phyloP scores from a whole-genome alignment of 2,329 filamentous ascomycete species.

The Ceratocystis destructans region DNA sequence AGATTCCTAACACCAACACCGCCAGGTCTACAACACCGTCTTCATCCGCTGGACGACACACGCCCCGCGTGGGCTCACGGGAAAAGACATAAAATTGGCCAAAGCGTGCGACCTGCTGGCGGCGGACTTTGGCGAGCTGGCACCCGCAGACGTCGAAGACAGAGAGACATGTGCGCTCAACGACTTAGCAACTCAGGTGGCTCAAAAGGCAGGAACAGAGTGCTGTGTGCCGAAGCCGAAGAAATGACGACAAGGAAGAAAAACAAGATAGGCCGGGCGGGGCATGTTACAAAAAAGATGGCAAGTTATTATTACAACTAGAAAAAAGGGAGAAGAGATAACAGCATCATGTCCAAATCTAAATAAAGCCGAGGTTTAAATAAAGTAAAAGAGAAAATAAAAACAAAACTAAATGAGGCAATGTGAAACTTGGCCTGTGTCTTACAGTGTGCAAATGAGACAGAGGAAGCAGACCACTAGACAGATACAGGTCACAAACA shows the following conservation, averaged over 20 bases:
- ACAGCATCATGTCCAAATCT: slow-evolving; percentile 5
- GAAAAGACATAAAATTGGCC: slow-evolving; percentile 50
- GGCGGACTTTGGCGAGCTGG: slow-evolving; percentile 38
- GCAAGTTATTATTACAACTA: slow-evolving; percentile 18
- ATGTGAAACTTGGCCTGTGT: neutral
- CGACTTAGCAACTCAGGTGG: slow-evolving; percentile 35
- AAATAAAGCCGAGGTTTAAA: slow-evolving; percentile 9
- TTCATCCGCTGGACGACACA: slow-evolving; percentile 65
- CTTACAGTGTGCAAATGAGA: neutral
- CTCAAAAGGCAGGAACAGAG: slow-evolving; percentile 32
- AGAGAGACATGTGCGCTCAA: slow-evolving; percentile 26
- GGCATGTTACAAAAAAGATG: slow-evolving; percentile 3
- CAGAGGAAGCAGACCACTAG: neutral
- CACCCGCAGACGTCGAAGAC: slow-evolving; percentile 24
- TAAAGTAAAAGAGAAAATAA: slow-evolving; percentile 4
- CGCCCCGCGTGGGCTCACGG: slow-evolving; percentile 48
- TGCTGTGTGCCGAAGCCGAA: slow-evolving; percentile 39
- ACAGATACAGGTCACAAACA: neutral
- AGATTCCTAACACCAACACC: neutral
- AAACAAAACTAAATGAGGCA: slow-evolving; percentile 6
- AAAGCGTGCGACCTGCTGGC: slow-evolving; percentile 47
- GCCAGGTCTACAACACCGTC: slow-evolving; percentile 53
- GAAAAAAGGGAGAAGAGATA: slow-evolving; percentile 21
- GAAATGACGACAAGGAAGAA: neutral
- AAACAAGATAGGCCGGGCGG: neutral